Percentiles rank a stretch among this genome's conserved stretches.
phyloP scores from a whole-genome alignment of 495 filamentous ascomycete genomes.

The Pyrenopolyporus hunteri region DNA sequence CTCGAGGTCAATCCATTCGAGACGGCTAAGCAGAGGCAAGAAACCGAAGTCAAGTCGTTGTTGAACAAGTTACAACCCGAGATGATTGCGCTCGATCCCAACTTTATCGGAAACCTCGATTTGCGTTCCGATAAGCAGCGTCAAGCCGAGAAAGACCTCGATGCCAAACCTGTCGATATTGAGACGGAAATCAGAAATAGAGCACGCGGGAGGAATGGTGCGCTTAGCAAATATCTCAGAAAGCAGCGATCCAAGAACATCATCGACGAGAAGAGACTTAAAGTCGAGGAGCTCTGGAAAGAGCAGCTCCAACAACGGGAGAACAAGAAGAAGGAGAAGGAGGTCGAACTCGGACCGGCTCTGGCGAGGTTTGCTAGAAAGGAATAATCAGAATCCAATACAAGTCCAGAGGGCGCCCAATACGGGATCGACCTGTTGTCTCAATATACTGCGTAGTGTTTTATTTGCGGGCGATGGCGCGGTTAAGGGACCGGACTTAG shows the following conservation, averaged over 20 bases:
- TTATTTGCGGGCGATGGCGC: constrained; percentile 23
- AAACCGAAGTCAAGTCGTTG: constrained; percentile 85
- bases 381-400: constrained; percentile 43
- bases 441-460: constrained; percentile 11
- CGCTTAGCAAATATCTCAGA: constrained; percentile 80
- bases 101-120: constrained; percentile 87
- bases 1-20: constrained; percentile 97
- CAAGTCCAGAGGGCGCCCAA: constrained; percentile 16
- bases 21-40: constrained; percentile 88
- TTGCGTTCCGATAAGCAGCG: constrained; percentile 73
- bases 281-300: constrained; percentile 59
- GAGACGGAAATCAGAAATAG: constrained; percentile 71
- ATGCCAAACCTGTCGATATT: constrained; percentile 73
- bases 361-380: constrained; percentile 55
- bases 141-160: constrained; percentile 74
- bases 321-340: constrained; percentile 50
- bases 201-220: constrained; percentile 90
- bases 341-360: constrained; percentile 53
- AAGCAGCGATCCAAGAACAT: constrained; percentile 91
- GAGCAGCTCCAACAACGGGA: constrained; percentile 48
- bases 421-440: constrained; percentile 1
- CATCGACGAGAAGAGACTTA: constrained; percentile 77
- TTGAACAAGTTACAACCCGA: constrained; percentile 94
- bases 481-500: constrained; percentile 2
- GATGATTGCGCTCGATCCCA: constrained; percentile 94